Evolutionary conservation across 495 filamentous ascomycete species (phyloP).

Genomic region (Aspergillus bridgeri): DNA sequence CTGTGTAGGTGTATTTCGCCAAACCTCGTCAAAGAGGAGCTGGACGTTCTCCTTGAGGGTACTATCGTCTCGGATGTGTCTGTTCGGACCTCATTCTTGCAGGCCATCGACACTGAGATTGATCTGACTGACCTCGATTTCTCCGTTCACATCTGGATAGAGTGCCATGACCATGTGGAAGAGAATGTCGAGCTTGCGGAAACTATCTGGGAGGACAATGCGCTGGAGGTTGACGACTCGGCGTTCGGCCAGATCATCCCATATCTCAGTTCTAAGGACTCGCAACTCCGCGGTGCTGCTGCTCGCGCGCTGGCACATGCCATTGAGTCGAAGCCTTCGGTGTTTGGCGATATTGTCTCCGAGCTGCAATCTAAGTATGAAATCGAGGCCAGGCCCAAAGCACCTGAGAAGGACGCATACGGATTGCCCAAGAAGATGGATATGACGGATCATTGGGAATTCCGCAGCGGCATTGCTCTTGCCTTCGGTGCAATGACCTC

Average conservation of each 20-base stretch:
- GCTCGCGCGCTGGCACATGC: slow-evolving; percentile 76
- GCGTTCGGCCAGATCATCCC: slow-evolving; percentile 63
- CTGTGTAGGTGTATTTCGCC: slow-evolving; percentile 74
- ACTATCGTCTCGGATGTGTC: slow-evolving; percentile 71
- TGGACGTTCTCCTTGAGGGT: slow-evolving; percentile 66
- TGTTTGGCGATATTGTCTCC: slow-evolving; percentile 55
- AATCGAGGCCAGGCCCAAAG: slow-evolving; percentile 73
- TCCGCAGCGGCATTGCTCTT: slow-evolving; percentile 79
- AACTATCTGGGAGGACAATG: slow-evolving; percentile 93
- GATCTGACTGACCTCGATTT: slow-evolving; percentile 83
- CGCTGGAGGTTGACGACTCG: slow-evolving; percentile 64
- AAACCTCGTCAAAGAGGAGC: slow-evolving; percentile 68
- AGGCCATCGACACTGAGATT: slow-evolving; percentile 84
- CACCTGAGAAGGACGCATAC: slow-evolving; percentile 80
- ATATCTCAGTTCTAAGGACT: slow-evolving; percentile 74
- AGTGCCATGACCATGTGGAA: slow-evolving; percentile 82
- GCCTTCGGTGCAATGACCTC: slow-evolving; percentile 77
- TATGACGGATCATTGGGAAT: slow-evolving; percentile 83
- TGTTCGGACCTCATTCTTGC: slow-evolving; percentile 83
- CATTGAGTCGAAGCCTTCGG: slow-evolving; percentile 53
- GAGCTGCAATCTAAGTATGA: slow-evolving; percentile 66
- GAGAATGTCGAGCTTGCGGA: slow-evolving; percentile 82
- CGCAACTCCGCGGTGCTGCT: slow-evolving; percentile 77
- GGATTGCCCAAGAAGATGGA: slow-evolving; percentile 89
- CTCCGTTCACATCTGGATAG: slow-evolving; percentile 89